These are phyloP conservation scores for Monosporascus sp. DNA, from an alignment of 2,329 filamentous ascomycete genomes.

Conservation along the genomic window DNA sequence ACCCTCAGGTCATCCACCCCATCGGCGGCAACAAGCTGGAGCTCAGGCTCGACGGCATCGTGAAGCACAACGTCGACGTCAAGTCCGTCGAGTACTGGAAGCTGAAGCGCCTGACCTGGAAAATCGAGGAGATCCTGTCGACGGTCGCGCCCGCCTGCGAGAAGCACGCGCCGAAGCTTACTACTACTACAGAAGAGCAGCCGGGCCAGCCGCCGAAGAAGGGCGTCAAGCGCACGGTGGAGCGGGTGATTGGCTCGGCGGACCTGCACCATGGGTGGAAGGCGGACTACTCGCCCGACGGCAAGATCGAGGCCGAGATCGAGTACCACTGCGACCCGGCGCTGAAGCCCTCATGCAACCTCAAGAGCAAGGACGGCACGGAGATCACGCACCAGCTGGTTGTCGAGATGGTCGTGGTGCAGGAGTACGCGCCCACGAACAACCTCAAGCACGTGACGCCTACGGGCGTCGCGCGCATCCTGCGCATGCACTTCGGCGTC, in stretches of 20 bases:
- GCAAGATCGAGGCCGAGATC: slow-evolving; percentile 71
- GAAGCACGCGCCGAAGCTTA: slow-evolving; percentile 58
- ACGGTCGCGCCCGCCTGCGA: slow-evolving; percentile 73
- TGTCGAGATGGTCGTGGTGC: slow-evolving; percentile 88
- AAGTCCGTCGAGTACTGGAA: slow-evolving; percentile 78
- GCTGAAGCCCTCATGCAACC: slow-evolving; percentile 70
- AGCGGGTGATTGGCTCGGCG: slow-evolving; percentile 70
- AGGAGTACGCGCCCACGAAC: slow-evolving; percentile 75
- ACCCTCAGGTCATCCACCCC: slow-evolving; percentile 79
- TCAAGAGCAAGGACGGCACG: slow-evolving; percentile 67
- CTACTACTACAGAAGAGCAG: slow-evolving; percentile 4
- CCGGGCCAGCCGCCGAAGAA: slow-evolving; percentile 49
- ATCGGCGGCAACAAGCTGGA: slow-evolving; percentile 74
- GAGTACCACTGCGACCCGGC: slow-evolving; percentile 60
- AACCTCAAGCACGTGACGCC: slow-evolving; percentile 67
- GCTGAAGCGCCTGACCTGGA: slow-evolving; percentile 87
- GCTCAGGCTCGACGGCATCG: slow-evolving; percentile 81
- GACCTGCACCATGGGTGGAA: slow-evolving; percentile 90
- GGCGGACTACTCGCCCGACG: slow-evolving; percentile 53
- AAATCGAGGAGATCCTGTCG: slow-evolving; percentile 81
- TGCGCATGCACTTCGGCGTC: slow-evolving; percentile 86
- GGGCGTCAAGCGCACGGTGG: slow-evolving; percentile 67
- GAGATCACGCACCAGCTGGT: slow-evolving; percentile 80
- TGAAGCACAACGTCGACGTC: slow-evolving; percentile 60
- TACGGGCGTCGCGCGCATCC: slow-evolving; percentile 82